Evolutionary conservation across 1,139 yeast species (phyloP).

Genomic region (Diutina ranongensis): DNA sequence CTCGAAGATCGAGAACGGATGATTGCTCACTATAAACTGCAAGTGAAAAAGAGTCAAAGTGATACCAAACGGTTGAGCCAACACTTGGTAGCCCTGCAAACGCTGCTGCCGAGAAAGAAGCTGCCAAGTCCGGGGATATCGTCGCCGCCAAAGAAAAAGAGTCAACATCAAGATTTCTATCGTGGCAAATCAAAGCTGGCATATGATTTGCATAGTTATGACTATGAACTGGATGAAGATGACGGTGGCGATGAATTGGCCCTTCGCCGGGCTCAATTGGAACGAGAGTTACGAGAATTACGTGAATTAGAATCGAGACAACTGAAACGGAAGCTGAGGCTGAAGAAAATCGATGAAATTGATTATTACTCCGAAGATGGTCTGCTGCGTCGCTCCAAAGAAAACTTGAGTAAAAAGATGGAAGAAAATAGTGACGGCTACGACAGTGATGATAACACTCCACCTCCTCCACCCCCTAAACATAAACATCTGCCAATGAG

Average conservation of each 20-base stretch:
- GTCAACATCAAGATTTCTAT: conserved; percentile 3
- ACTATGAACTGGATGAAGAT: conserved; percentile 6
- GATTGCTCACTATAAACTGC: conserved; percentile 19
- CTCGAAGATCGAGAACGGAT: conserved; percentile 17
- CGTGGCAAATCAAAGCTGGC: conserved; percentile 9
- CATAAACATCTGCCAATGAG: conserved; percentile 20
- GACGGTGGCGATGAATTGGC: conserved; percentile 5
- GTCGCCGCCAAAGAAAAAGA: background rate
- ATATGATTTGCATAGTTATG: conserved; percentile 8
- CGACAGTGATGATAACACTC: conserved; percentile 18
- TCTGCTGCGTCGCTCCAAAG: conserved; percentile 23
- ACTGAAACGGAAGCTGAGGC: conserved; percentile 6
- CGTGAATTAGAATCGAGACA: conserved; percentile 23
- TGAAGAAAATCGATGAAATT: conserved; percentile 16
- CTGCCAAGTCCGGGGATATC: conserved; percentile 1
- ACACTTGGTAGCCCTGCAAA: background rate
- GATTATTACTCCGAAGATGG: conserved; percentile 29
- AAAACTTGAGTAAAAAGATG: conserved; percentile 28
- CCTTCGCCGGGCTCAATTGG: conserved; percentile 15
- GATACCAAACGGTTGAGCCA: background rate
- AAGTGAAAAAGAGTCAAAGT: background rate
- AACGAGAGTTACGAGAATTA: conserved; percentile 27
- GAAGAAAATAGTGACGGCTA: conserved; percentile 9
- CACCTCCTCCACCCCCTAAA: conserved; percentile 34
- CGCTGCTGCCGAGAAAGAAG: background rate